A percentile compares a stretch with the other conserved stretches of the same genome.
Conservation (phyloP, 805 yeast genomes). For the Tetrapisispora namnaoensis region DNA sequence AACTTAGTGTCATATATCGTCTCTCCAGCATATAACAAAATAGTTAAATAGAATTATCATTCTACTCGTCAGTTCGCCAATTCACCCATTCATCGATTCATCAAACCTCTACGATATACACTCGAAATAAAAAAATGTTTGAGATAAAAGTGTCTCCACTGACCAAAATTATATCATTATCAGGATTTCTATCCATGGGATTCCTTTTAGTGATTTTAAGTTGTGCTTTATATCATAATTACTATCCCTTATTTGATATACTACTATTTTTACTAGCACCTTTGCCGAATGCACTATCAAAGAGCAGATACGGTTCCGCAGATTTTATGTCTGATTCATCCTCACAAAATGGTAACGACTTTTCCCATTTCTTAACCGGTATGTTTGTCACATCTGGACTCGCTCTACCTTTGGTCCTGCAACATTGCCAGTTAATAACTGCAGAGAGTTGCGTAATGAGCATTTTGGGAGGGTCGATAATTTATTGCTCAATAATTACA, state of each 20-base stretch:
- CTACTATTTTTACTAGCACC: constrained; percentile 63
- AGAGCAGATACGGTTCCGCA: constrained; percentile 35
- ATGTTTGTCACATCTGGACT: constrained; percentile 67
- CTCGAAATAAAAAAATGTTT: constrained; percentile 6
- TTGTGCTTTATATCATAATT: constrained; percentile 79
- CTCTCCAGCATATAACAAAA: too few relatives aligned
- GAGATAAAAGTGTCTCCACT: constrained; percentile 28
- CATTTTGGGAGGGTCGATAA: constrained; percentile 71
- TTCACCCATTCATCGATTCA: background rate
- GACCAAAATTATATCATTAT: constrained; percentile 28
- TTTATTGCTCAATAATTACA: constrained; percentile 73
- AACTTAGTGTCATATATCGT: too few relatives aligned
- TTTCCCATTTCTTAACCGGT: constrained; percentile 73
- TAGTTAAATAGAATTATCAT: too few relatives aligned
- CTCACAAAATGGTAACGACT: constrained; percentile 47
- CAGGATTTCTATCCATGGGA: constrained; percentile 67
- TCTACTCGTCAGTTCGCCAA: background rate
- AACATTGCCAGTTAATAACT: constrained; percentile 67
- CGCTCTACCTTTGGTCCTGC: constrained; percentile 62
- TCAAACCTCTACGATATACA: background rate
- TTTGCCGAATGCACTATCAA: constrained; percentile 51
- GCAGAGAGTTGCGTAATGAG: constrained; percentile 66
- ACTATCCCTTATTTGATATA: constrained; percentile 77
- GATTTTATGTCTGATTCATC: constrained; percentile 53
- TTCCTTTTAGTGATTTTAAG: constrained; percentile 80